These are phyloP conservation scores for Hortiboletus flavorubellus DNA, from an alignment of 768 basidiomycete species.

Conservation along the genomic window DNA sequence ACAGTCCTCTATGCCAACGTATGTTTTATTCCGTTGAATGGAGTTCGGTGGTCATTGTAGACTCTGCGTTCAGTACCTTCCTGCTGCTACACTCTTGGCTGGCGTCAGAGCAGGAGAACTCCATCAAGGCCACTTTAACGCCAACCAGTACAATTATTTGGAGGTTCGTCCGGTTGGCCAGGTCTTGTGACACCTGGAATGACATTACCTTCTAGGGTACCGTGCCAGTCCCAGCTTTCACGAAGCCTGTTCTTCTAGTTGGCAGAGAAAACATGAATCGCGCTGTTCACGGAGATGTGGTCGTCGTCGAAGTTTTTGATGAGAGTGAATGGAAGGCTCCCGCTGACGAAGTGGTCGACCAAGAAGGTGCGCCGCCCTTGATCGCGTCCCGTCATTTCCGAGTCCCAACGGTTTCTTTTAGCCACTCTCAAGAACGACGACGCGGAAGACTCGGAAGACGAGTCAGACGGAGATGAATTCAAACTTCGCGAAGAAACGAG, in stretches of 20 bases:
- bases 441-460: constrained; percentile 69
- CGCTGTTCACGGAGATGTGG: constrained; percentile 89
- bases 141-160: constrained; percentile 93
- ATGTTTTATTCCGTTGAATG: constrained; percentile 13
- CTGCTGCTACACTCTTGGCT: constrained; percentile 65
- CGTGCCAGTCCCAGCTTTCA: constrained; percentile 69
- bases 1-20: constrained; percentile 77
- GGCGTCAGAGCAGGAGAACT: constrained; percentile 83
- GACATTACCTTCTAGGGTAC: constrained; percentile 54
- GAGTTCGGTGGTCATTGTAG: not conserved
- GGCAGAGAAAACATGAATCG: constrained; percentile 96
- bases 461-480: constrained; percentile 41
- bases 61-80: constrained; percentile 60
- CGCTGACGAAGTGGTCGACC: constrained; percentile 89
- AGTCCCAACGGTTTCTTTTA: constrained; percentile 28
- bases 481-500: constrained; percentile 44
- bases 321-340: constrained; percentile 92
- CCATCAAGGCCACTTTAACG: constrained; percentile 92
- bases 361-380: constrained; percentile 59
- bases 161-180: constrained; percentile 50
- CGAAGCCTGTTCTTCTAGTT: constrained; percentile 77
- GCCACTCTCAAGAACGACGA: constrained; percentile 86
- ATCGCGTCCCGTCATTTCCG: not conserved
- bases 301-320: constrained; percentile 84
- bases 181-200: not conserved